Base-by-base conservation (phyloP, 2,329 filamentous ascomycete species). In the Intubia oerlemansii region DNA sequence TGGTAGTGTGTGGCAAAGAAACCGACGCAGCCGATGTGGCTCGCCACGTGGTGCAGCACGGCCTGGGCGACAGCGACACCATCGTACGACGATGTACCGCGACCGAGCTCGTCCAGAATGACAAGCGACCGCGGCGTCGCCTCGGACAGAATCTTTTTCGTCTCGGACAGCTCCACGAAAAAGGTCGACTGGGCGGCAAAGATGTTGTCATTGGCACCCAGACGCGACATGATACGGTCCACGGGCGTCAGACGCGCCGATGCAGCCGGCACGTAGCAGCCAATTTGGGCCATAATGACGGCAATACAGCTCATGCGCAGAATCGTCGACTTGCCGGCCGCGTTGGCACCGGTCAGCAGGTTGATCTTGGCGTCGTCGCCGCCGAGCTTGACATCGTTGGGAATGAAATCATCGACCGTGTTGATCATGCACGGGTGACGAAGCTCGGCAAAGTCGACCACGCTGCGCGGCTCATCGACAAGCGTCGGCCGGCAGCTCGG, bases 1-100 rank as follows among this genome's bases (percentile, higher is more conserved):
- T 93, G 88, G 50, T 98, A 98, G 45, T 98, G 88, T 0, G 88
- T 98, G 1, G 88, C 88, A 43, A 98, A 98, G 64, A 92, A 95
- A 20, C 88, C 88, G 3, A 92, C 56, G 29, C 85, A 91, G 29
- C 88, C 88, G 29, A 93, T 78, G 41, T 95, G 82, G 4, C 79
- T 79, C 7, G 85, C 84, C 11, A 95, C 68, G 41, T 98, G 85
- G 46, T 98, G 88, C n/a, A 98, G 64, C 0, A 98, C 88, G 2
- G 88, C 81, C 49, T 98, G 85, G 0, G 88, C 88, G 4, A 98
- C 88, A 0, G 88, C 85, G 1, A 98, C 82, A 38, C 88, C 88
- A 41, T 98, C 88, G 47, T 95, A 95, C 18, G 80, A 91, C 34
- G 75, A 84, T 1, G 88, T 98, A 29, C 88, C 88, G 36, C 88